Conservation (phyloP, 2,329 filamentous ascomycete genomes). For the Alternaria hordeiaustralica region DNA sequence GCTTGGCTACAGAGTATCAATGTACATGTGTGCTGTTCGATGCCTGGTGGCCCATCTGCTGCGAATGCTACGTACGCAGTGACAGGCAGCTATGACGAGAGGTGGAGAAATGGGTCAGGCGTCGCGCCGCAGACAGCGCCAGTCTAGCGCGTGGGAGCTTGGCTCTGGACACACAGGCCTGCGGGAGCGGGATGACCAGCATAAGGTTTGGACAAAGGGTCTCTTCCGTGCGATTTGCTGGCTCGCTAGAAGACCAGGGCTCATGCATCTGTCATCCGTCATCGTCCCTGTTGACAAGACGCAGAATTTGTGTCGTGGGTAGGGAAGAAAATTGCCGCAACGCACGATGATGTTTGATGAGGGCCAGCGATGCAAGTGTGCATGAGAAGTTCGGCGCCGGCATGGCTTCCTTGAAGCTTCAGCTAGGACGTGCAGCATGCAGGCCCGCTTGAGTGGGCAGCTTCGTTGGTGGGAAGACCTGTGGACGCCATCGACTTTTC, state of each 20-base stretch:
- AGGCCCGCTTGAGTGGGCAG: slow-evolving; percentile 34
- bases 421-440: slow-evolving; percentile 34
- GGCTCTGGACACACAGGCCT: slow-evolving; percentile 35
- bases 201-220: slow-evolving; percentile 47
- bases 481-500: slow-evolving; percentile 30
- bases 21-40: slow-evolving; percentile 16
- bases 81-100: slow-evolving; percentile 34
- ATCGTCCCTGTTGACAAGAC: neutral
- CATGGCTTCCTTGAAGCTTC: slow-evolving; percentile 25
- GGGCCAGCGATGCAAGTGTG: slow-evolving; percentile 27
- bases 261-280: slow-evolving; percentile 10
- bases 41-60: slow-evolving; percentile 4
- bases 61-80: slow-evolving; percentile 13
- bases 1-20: slow-evolving; percentile 17
- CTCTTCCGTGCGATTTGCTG: slow-evolving; percentile 25
- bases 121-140: slow-evolving; percentile 32
- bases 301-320: slow-evolving; percentile 7
- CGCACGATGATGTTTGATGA: slow-evolving; percentile 33
- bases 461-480: slow-evolving; percentile 22
- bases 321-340: slow-evolving; percentile 18
- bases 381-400: slow-evolving; percentile 34
- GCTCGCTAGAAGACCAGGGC: slow-evolving; percentile 27
- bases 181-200: slow-evolving; percentile 50
- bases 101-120: slow-evolving; percentile 28
- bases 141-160: slow-evolving; percentile 35